Percentiles rank a stretch among this genome's conserved stretches.
Evolutionary conservation across 345 rosid species (phyloP).

Genomic region (Linum tenue): DNA sequence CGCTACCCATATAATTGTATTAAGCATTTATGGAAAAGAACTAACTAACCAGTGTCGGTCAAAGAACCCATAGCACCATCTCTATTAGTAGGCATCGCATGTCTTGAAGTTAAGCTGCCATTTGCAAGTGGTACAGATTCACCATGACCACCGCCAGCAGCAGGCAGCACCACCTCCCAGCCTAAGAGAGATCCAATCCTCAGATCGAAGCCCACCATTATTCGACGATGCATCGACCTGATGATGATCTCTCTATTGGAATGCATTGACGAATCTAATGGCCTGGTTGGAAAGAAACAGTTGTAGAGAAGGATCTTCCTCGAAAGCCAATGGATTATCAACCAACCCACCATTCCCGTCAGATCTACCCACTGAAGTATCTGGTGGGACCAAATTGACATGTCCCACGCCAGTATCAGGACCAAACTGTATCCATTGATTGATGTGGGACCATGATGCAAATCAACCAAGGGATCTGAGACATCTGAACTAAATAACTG

Average conservation of each 20-base stretch:
- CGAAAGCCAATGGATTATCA: slow-evolving; percentile 72
- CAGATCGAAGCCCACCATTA: slow-evolving; percentile 51
- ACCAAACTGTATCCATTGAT: slow-evolving; percentile 54
- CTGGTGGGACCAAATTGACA: slow-evolving; percentile 30
- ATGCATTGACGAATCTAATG: slow-evolving; percentile 55
- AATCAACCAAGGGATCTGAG: slow-evolving; percentile 48
- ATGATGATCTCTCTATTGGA: slow-evolving; percentile 36
- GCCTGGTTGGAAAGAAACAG: slow-evolving; percentile 81
- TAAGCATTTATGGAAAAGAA: slow-evolving; percentile 20
- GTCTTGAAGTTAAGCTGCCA: neutral
- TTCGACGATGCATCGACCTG: slow-evolving; percentile 42
- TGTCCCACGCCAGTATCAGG: slow-evolving; percentile 47
- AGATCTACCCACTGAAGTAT: slow-evolving; percentile 42
- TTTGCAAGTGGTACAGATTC: neutral
- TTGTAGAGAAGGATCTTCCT: slow-evolving; percentile 88
- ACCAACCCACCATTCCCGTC: slow-evolving; percentile 58
- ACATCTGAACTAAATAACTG: slow-evolving; percentile 62
- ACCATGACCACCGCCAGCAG: neutral
- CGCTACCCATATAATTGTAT: neutral
- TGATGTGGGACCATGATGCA: slow-evolving; percentile 43
- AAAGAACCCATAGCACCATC: slow-evolving; percentile 33
- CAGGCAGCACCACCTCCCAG: slow-evolving; percentile 58
- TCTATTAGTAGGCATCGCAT: neutral
- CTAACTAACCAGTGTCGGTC: slow-evolving; percentile 76
- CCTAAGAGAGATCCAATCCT: slow-evolving; percentile 91